Evolutionary conservation across 192 early-diverging fungal genomes (phyloP).

Genomic region (Dispira simplex): DNA sequence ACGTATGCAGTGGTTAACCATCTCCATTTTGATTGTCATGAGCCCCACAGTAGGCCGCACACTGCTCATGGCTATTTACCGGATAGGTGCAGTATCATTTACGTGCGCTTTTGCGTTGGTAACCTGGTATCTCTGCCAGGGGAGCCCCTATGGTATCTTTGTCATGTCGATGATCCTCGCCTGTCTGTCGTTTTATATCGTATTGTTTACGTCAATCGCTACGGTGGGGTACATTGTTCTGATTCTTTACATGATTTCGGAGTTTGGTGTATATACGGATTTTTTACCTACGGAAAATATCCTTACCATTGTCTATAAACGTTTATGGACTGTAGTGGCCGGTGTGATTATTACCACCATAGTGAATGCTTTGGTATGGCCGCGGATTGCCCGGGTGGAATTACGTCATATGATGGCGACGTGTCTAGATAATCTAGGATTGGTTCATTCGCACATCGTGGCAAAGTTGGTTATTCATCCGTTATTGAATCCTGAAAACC

Average conservation of each 20-base stretch:
- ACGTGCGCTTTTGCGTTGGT: background rate
- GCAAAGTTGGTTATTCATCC: background rate
- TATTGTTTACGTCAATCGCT: background rate
- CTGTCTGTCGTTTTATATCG: background rate
- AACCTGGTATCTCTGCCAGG: background rate
- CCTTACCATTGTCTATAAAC: slow-evolving; percentile 10
- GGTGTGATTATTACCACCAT: background rate
- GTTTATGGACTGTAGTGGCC: background rate
- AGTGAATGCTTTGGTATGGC: slow-evolving; percentile 2
- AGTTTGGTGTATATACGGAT: background rate
- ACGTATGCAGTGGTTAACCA: background rate
- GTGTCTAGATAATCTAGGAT: background rate
- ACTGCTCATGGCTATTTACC: slow-evolving; percentile 3
- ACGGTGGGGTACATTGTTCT: background rate
- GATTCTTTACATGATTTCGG: background rate
- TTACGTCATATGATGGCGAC: background rate
- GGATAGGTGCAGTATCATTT: background rate
- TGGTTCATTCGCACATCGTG: background rate
- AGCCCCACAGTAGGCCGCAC: slow-evolving; percentile 5
- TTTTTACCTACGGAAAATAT: background rate
- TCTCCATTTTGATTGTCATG: background rate
- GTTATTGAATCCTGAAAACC: slow-evolving; percentile 5
- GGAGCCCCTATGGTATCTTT: background rate
- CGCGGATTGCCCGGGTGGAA: slow-evolving; percentile 8
- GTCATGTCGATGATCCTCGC: background rate